These are phyloP conservation scores for Xylariales sp. DNA, from an alignment of 2,329 filamentous ascomycete genomes.

Conservation along the genomic window DNA sequence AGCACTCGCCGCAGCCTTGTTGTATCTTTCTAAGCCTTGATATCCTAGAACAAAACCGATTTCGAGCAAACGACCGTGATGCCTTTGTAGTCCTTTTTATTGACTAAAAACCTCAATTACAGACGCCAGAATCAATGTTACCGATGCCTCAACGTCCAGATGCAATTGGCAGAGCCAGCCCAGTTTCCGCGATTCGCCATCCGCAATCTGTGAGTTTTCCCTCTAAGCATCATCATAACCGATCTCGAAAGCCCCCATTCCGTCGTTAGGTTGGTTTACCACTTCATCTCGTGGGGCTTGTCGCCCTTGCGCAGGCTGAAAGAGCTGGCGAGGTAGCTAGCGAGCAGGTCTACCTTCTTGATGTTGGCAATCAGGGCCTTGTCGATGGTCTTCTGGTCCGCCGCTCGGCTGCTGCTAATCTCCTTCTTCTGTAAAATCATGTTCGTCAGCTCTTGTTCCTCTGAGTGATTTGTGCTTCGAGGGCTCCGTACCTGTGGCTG, in stretches of 20 bases:
- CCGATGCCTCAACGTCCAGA: constrained; percentile 74
- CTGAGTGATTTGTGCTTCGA: constrained; percentile 25
- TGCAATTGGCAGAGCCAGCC: constrained; percentile 72
- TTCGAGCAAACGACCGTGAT: constrained; percentile 41
- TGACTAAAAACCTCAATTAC: constrained; percentile 73
- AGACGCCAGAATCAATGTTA: constrained; percentile 72
- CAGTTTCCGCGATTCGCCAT: constrained; percentile 60
- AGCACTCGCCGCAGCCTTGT: constrained; percentile 14
- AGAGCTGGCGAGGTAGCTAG: constrained; percentile 91
- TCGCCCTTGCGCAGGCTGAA: constrained; percentile 99
- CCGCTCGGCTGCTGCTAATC: constrained; percentile 88
- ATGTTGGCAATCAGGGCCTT: constrained; percentile 94
- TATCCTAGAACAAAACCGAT: constrained; percentile 16
- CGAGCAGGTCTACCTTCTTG: constrained; percentile 97
- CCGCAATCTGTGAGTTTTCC: constrained; percentile 55
- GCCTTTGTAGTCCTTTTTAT: constrained; percentile 60
- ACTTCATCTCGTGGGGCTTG: constrained; percentile 99
- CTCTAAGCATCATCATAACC: constrained; percentile 46
- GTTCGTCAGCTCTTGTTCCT: constrained; percentile 51
- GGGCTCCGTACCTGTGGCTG: constrained; percentile 84
- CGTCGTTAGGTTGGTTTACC: constrained; percentile 69
- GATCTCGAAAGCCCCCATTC: constrained; percentile 38
- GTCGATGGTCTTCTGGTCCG: constrained; percentile 98
- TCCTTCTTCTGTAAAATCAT: constrained; percentile 85
- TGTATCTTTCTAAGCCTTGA: constrained; percentile 4